phyloP scores from a whole-genome alignment of 371 early-diverging fungal species.

The Zychaea mexicana region DNA sequence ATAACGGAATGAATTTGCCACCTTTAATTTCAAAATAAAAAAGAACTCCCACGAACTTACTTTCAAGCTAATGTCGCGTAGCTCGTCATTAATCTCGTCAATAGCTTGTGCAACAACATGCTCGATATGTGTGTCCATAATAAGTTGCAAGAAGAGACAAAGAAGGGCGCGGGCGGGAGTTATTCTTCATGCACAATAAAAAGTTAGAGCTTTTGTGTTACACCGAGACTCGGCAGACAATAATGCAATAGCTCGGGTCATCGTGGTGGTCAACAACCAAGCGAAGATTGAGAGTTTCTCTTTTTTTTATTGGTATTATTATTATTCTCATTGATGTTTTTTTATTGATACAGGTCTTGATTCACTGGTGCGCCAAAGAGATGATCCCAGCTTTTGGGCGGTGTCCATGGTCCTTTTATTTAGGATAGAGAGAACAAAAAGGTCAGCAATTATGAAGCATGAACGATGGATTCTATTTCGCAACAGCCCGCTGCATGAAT shows the following conservation, averaged over 20 bases:
- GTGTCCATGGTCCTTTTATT: constrained; percentile 48
- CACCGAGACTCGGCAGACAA: constrained; percentile 4
- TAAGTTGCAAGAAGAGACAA: background rate
- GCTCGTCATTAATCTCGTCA: constrained; percentile 39
- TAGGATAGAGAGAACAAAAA: too few species aligned
- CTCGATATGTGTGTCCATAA: background rate
- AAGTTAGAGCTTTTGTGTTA: background rate
- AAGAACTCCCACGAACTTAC: too few species aligned
- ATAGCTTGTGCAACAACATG: constrained; percentile 32
- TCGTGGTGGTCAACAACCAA: background rate
- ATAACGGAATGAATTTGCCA: background rate
- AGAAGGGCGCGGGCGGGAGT: background rate
- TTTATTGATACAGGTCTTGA: constrained; percentile 41
- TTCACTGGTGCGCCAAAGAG: constrained; percentile 53
- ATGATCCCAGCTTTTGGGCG: constrained; percentile 73
- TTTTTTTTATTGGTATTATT: too few species aligned
- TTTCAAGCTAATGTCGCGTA: constrained; percentile 59
- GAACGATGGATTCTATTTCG: too few species aligned
- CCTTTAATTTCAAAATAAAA: background rate
- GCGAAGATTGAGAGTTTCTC: background rate
- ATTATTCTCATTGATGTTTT: too few species aligned
- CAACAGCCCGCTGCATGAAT: too few species aligned
- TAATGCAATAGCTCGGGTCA: too few species aligned
- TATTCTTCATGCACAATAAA: background rate
- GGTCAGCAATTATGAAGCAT: background rate